These are phyloP conservation scores for Gossypium turneri DNA, from an alignment of 345 rosid genomes.

Conservation along the genomic window DNA sequence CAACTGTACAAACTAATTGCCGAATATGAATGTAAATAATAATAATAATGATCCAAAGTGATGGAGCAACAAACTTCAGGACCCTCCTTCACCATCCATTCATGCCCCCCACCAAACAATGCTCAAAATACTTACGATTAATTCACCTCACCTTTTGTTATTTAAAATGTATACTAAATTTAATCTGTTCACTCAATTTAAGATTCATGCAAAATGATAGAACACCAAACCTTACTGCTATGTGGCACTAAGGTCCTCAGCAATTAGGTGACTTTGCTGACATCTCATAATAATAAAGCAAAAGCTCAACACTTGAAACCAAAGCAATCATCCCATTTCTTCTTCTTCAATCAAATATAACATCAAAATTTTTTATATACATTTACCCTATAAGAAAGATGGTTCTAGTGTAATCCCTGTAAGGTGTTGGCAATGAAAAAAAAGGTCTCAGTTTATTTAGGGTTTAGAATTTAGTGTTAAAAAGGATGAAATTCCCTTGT, in stretches of 20 bases:
- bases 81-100: no score
- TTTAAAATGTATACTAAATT: no score
- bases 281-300: conserved; percentile 13
- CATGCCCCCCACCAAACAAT: no score
- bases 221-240: conserved; percentile 22
- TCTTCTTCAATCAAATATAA: conserved; percentile 40
- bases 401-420: conserved; percentile 10
- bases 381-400: conserved; percentile 19
- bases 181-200: no score
- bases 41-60: no score
- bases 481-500: conserved; percentile 48
- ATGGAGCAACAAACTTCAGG: no score
- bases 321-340: conserved; percentile 53
- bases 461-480: background rate
- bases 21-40: no score
- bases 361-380: no score
- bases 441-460: conserved; percentile 45
- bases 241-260: conserved; percentile 6
- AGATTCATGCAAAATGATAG: background rate
- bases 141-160: no score
- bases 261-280: conserved; percentile 34
- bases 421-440: conserved; percentile 17
- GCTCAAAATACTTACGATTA: no score
- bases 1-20: no score
- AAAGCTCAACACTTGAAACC: conserved; percentile 37